phyloP scores from a whole-genome alignment of 306 rosid species.

The Cicer judaicum region DNA sequence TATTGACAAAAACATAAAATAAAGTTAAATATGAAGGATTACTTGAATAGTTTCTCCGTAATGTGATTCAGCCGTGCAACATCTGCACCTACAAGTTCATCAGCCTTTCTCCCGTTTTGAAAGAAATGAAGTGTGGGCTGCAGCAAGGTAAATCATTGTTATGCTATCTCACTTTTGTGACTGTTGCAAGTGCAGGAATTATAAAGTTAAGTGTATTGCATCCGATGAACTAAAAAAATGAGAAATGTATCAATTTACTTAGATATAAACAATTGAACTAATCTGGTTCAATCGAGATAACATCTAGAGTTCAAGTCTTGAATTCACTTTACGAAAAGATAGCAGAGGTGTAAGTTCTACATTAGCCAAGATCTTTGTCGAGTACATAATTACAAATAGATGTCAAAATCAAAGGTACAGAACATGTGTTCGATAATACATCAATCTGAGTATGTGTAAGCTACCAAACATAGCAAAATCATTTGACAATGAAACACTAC shows the following conservation, averaged over 20 bases:
- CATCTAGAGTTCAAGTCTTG: conserved; percentile 3
- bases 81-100: conserved; percentile 78
- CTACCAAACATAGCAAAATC: neutral
- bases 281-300: conserved; percentile 7
- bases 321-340: conserved; percentile 4
- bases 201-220: conserved; percentile 9
- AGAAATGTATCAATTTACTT: conserved; percentile 29
- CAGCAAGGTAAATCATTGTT: conserved; percentile 42
- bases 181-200: neutral
- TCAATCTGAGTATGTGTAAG: neutral
- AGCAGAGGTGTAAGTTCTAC: neutral
- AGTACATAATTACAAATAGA: neutral
- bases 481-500: conserved; percentile 3
- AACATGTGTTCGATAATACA: conserved; percentile 6
- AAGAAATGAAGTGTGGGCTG: conserved; percentile 92
- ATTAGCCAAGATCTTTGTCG: conserved; percentile 25
- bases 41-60: conserved; percentile 75
- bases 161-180: neutral
- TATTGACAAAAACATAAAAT: conserved; percentile 16
- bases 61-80: conserved; percentile 53
- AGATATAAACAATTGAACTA: conserved; percentile 17
- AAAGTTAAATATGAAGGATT: conserved; percentile 38
- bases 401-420: conserved; percentile 12
- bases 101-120: conserved; percentile 70
- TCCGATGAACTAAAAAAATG: conserved; percentile 12